Evolutionary conservation across 495 filamentous ascomycete species (phyloP).

Genomic region (Geopyxis carbonaria): DNA sequence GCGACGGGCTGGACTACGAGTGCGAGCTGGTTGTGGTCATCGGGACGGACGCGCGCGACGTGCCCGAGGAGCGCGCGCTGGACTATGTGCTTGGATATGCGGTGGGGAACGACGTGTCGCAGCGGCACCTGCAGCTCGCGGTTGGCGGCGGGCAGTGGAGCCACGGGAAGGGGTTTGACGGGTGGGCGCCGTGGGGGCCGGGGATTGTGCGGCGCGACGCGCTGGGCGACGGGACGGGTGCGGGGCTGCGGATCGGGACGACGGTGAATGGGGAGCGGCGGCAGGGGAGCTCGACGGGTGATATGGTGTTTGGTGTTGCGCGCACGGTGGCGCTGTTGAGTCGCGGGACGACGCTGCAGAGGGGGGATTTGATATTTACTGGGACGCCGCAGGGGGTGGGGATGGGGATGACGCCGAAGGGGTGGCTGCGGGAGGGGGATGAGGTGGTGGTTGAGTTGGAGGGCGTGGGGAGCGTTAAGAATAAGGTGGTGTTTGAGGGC

Average conservation of each 20-base stretch:
- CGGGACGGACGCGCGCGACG: constrained; percentile 50
- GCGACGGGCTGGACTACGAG: constrained; percentile 61
- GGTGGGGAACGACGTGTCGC: constrained; percentile 68
- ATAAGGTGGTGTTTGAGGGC: constrained; percentile 49
- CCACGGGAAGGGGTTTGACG: constrained; percentile 71
- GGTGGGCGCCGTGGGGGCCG: constrained; percentile 76
- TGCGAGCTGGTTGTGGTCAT: constrained; percentile 69
- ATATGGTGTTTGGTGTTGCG: constrained; percentile 68
- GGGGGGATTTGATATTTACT: constrained; percentile 71
- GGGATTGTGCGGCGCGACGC: constrained; percentile 53
- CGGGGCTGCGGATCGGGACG: constrained; percentile 47
- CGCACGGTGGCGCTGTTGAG: constrained; percentile 59
- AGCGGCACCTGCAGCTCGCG: constrained; percentile 69
- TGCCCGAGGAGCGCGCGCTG: constrained; percentile 48
- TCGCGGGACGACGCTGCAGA: constrained; percentile 58
- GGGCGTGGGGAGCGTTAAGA: constrained; percentile 35
- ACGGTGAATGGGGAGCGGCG: constrained; percentile 51
- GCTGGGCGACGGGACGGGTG: constrained; percentile 39
- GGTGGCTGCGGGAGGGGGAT: constrained; percentile 51
- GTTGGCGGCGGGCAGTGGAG: constrained; percentile 67
- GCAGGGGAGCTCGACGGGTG: constrained; percentile 56
- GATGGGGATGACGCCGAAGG: constrained; percentile 55
- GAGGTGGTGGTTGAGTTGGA: constrained; percentile 5
- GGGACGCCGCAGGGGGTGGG: constrained; percentile 74
- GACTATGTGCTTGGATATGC: constrained; percentile 66